These are phyloP conservation scores for Fusarium equiseti DNA, from an alignment of 2,329 filamentous ascomycete species.

Conservation along the genomic window DNA sequence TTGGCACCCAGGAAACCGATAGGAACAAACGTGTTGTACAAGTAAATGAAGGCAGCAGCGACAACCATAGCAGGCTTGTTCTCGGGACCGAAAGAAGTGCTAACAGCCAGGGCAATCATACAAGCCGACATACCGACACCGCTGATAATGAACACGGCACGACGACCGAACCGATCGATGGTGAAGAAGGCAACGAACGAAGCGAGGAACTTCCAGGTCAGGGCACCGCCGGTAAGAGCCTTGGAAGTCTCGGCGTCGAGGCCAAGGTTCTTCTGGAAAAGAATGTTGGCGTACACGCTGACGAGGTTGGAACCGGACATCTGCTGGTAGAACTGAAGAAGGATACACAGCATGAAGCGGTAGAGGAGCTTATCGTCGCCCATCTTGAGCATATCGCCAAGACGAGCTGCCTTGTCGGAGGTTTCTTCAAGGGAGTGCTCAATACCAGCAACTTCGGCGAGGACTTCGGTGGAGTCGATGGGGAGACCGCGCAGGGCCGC, in stretches of 20 bases:
- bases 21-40: conserved; percentile 76
- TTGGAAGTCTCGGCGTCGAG: conserved; percentile 41
- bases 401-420: conserved; percentile 50
- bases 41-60: conserved; percentile 65
- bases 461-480: conserved; percentile 53
- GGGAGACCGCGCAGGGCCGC: conserved; percentile 55
- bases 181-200: conserved; percentile 48
- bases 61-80: conserved; percentile 43
- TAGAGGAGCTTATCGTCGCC: conserved; percentile 64
- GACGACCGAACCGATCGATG: conserved; percentile 49
- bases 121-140: conserved; percentile 45
- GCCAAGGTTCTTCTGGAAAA: conserved; percentile 47
- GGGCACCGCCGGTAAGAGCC: conserved; percentile 44
- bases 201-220: conserved; percentile 52
- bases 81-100: conserved; percentile 37
- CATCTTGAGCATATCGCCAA: conserved; percentile 61
- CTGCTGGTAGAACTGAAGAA: conserved; percentile 51
- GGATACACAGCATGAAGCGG: conserved; percentile 53
- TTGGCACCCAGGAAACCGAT: conserved; percentile 73
- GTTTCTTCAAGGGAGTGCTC: conserved; percentile 62
- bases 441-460: conserved; percentile 60
- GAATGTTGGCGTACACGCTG: conserved; percentile 49
- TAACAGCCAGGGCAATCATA: conserved; percentile 47
- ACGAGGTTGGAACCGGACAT: conserved; percentile 48
- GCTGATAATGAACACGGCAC: conserved; percentile 44